Conservation (phyloP, 78 protist genomes). For the Dictyostelium firmibasis region DNA sequence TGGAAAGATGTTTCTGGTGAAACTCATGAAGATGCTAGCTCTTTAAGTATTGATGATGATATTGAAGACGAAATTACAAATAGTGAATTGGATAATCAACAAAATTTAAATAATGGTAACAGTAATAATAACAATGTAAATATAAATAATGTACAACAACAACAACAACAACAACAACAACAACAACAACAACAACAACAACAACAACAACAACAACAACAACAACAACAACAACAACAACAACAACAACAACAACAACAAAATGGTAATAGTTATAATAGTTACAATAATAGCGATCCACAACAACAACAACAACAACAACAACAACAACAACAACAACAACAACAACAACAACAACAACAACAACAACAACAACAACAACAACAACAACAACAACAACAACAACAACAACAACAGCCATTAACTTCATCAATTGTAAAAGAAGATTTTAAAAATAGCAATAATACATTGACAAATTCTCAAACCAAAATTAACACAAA, state of each 20-base stretch:
- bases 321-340: neutral
- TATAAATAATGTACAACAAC: neutral
- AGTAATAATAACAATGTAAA: conserved; percentile 1
- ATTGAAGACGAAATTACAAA: conserved; percentile 16
- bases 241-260: neutral
- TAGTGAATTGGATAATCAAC: conserved; percentile 1
- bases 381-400: neutral
- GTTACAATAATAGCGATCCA: neutral
- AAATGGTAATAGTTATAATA: neutral
- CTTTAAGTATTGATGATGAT: conserved; percentile 68
- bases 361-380: neutral
- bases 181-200: conserved; percentile 12
- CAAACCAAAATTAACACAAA: neutral
- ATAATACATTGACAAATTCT: neutral
- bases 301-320: neutral
- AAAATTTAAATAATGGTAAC: neutral
- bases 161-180: neutral
- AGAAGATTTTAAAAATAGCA: neutral
- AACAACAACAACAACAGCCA: neutral
- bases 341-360: neutral
- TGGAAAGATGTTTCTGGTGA: conserved; percentile 77
- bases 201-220: neutral
- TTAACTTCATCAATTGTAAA: neutral
- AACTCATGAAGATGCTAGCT: conserved; percentile 65
- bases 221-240: neutral